Base-by-base conservation (phyloP, 108 stramenopile species). In the Cyclostephanos invisitatus region DNA sequence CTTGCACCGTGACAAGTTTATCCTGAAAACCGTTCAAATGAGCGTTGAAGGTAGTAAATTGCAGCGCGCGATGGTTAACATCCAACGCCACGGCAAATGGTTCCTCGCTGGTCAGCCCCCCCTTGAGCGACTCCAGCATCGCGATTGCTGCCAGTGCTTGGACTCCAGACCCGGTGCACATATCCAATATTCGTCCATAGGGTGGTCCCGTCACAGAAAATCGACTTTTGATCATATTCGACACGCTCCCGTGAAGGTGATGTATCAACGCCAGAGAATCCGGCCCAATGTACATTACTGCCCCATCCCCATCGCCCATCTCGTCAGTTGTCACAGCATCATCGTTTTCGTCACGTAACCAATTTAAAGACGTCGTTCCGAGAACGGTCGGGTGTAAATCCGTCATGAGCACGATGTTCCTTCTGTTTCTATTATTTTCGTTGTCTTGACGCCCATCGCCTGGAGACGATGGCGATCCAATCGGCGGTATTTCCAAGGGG, bases 271-370 rank as follows among this genome's bases (percentile, higher is more conserved):
- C 89, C 67, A 94, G 47, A 0, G 89, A 90, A 72, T 94, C 92
- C 28, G 92, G 89, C 29, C 92, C 90, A 69, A 94, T 90, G 76
- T 94, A 94, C 90, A 91, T 91, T 58, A 94, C 92, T 14, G 86
- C 67, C 18, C 80, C 79, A 46, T 87, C 81, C 11, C 76, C 77
- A 21, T 60, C 28, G 6, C 54, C 53, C 38, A 71, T 82, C 7
- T 81, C 57, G 0, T 22, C 47, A 29, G 48, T 21, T 37, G 24
- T 17, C 11, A 37, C n/a, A 46, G 29, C 48, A 36, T 48, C 2
- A 37, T 40, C 20, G 20, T 53, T 21, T 7, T 20, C 9, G 5
- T 66, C 9, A 51, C 51, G 28, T 36, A 46, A 20, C 7, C 27
- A 14, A 20, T 72, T 67, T 38, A 80, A 64, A 17, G 83, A 80